Base-by-base conservation (phyloP, 202 grass and related monocot genomes). In the Sporobolus alterniflorus region DNA sequence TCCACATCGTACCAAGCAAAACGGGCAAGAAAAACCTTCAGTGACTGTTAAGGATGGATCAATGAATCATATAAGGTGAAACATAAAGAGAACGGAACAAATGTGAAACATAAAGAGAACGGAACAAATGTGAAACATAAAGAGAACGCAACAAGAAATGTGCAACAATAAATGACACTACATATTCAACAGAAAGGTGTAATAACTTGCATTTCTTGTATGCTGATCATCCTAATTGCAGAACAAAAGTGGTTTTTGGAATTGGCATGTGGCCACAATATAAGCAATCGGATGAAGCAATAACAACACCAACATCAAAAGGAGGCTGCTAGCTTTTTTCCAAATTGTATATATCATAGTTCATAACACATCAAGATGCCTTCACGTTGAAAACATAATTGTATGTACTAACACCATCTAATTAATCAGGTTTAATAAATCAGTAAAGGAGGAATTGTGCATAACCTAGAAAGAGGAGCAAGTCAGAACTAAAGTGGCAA, bases 11-110 rank as follows among this genome's bases (percentile, higher is more conserved):
- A 95, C 91, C 64, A 96, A 91, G 84, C 96, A 99, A 92, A 99
- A 99, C 22, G 96, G 93, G 72, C 96, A 99, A 78, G 93, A 88
- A 73, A 99, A 99, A 84, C 96, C 96, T 89, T 99, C 96, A 44
- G 96, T 99, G 67, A 96, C 96, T 99, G 96, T 70, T 65, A 79
- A 89, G 69, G 73, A 65, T 15, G 74, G 57, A 89, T 56, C 3
- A 76, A 40, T 68, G 74, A 71, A 88, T 24, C 16, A 78, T 54
- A 83, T 84, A 79, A 70, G 36, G 26, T 36, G 78, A 69, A 65
- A 44, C 40, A 74, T 49, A 51, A 60, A 31, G 31, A 55, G 11
- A 13, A 91, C 76, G 9, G 18, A 74, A 59, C 25, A 69, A 79
- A 70, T 25, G 28, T 31, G 75, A 69, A 66, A 46, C 33, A 74